Conservation (phyloP, 2,329 filamentous ascomycete genomes). For the Fusarium sulawesiense region DNA sequence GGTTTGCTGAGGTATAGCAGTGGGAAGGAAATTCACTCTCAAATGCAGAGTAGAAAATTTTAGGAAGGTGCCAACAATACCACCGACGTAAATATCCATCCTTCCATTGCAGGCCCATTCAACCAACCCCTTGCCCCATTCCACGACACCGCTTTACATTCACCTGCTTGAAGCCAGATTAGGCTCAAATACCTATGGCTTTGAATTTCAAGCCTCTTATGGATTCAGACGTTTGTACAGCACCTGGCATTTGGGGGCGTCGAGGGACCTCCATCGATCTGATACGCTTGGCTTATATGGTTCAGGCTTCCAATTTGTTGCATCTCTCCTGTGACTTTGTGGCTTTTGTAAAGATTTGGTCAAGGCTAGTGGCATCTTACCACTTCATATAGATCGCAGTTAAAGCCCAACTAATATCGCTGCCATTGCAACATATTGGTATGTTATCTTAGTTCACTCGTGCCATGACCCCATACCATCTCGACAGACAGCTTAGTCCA, state of each 20-base stretch:
- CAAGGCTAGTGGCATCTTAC: neutral
- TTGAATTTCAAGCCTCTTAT: neutral
- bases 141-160: constrained; percentile 29
- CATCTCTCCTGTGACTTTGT: neutral
- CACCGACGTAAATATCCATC: neutral
- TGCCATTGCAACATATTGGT: neutral
- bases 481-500: neutral
- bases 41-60: neutral
- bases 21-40: neutral
- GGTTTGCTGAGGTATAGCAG: neutral
- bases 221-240: neutral
- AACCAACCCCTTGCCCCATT: constrained; percentile 8
- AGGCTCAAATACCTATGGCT: neutral
- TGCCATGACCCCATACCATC: neutral
- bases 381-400: neutral
- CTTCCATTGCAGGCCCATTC: neutral
- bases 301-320: neutral
- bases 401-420: neutral
- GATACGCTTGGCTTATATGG: neutral
- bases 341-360: neutral
- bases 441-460: neutral
- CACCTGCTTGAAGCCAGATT: neutral
- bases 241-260: neutral
- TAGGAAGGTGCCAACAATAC: neutral
- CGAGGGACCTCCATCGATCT: neutral